Percentiles rank a stretch among this genome's conserved stretches.
Evolutionary conservation across 257 asterid genomes (phyloP).

Genomic region (Buddleja alternifolia): DNA sequence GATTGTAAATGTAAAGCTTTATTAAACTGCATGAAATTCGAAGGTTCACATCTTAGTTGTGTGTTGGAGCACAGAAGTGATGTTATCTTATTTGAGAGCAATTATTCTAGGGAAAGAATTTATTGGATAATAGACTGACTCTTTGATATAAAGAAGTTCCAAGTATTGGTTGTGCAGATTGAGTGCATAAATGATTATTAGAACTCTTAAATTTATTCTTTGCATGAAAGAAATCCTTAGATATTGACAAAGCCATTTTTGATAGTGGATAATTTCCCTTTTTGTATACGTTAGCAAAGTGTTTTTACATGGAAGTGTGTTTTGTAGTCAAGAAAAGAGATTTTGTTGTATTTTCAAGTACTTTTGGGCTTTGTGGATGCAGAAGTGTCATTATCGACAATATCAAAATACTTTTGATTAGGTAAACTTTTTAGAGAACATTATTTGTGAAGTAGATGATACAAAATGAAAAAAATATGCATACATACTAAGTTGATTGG

Average conservation of each 20-base stretch:
- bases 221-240: not conserved
- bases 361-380: not conserved
- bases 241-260: not conserved
- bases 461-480: no score
- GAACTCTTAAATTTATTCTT: not conserved
- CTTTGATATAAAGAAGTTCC: not conserved
- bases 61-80: not conserved
- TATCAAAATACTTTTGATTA: no score
- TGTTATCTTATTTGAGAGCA: not conserved
- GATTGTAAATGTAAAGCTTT: not conserved
- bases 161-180: not conserved
- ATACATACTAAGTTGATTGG: not conserved
- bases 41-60: not conserved
- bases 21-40: not conserved
- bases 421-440: no score
- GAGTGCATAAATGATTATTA: not conserved
- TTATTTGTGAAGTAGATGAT: no score
- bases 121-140: not conserved
- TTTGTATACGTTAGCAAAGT: not conserved
- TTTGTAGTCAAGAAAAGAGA: not conserved
- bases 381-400: no score
- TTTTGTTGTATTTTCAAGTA: no score
- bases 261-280: not conserved
- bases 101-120: not conserved
- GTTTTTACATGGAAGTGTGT: not conserved